Evolutionary conservation across 495 filamentous ascomycete genomes (phyloP), one percentile per base, ranked within the genome.

Genomic region (Pyronema omphalodes): DNA sequence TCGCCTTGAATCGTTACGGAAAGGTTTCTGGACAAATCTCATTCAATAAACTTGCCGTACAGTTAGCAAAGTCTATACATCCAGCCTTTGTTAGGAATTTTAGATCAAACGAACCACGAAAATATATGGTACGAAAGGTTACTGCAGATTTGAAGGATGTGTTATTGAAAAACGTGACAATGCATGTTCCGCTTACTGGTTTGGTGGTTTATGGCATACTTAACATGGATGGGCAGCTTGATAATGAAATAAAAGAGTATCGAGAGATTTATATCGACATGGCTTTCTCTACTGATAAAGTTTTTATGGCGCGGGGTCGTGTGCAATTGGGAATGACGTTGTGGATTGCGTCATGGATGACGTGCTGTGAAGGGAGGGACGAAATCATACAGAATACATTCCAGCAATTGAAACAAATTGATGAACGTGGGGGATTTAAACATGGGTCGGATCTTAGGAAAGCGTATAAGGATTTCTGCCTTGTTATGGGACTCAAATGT

Each of bases 321-420:
- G 56, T 82, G 11, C 79, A 82, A 64, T 60, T 82, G 51, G 80
- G 80, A 0, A 82, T 83, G 79, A 73, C 77, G 6, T 55, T 83
- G 39, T 84, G 79, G 79, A 74, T 74, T 46, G 68, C 68, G 15
- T 77, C 81, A 58, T 80, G 79, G 66, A 75, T 74, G 56, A 60
- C 61, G 0, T 70, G 71, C 37, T 71, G 74, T 54, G 58, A 61
- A 8, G 83, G 79, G 78, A 76, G 76, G 9, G 57, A 55, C 6
- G 58, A 64, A 7, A 55, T 82, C 51, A 67, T 64, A 0, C 58
- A 56, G 9, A 61, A 65, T 56, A 74, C 75, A 41, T 67, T 77
- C 35, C 67, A 69, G 17, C 65, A 71, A 55, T 67, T 74, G 60
- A 64, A 9, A 9, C 2, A 1, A 3, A 9, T 47, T 1, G 44